These are phyloP conservation scores for Aspergillus uvarum DNA, from an alignment of 2,329 filamentous ascomycete species.

Conservation along the genomic window DNA sequence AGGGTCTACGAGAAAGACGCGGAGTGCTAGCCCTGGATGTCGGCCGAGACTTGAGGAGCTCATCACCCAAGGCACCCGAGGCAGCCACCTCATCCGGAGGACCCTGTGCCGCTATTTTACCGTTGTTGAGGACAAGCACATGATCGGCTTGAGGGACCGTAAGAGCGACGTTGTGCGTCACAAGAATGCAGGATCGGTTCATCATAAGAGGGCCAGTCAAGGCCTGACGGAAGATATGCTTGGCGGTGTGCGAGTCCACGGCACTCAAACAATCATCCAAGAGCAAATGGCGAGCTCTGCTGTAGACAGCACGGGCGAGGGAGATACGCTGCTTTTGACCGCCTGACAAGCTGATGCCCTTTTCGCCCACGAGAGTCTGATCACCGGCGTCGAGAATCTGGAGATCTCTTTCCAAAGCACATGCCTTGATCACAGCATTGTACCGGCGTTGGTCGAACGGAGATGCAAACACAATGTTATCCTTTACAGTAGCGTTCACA, in stretches of 20 bases:
- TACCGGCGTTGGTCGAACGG: constrained; percentile 80
- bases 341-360: constrained; percentile 93
- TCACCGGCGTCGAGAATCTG: constrained; percentile 91
- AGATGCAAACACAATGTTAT: constrained; percentile 91
- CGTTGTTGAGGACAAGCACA: constrained; percentile 84
- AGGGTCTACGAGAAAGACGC: constrained; percentile 74
- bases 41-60: constrained; percentile 72
- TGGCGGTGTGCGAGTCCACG: constrained; percentile 94
- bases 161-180: constrained; percentile 92
- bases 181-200: constrained; percentile 85
- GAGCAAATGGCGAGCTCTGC: constrained; percentile 83
- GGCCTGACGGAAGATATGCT: constrained; percentile 96
- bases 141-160: constrained; percentile 78
- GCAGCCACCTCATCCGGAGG: constrained; percentile 73
- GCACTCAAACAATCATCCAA: constrained; percentile 95
- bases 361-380: constrained; percentile 91
- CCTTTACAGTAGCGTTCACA: constrained; percentile 90
- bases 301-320: constrained; percentile 94
- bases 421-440: constrained; percentile 82
- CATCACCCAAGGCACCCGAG: constrained; percentile 86
- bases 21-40: constrained; percentile 69
- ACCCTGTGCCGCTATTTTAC: constrained; percentile 75
- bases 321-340: constrained; percentile 98
- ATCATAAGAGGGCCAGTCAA: constrained; percentile 87
- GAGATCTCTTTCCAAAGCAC: constrained; percentile 85